Evolutionary conservation across 1,284 basidiomycete genomes (phyloP).

Genomic region (Stereum hirsutum): DNA sequence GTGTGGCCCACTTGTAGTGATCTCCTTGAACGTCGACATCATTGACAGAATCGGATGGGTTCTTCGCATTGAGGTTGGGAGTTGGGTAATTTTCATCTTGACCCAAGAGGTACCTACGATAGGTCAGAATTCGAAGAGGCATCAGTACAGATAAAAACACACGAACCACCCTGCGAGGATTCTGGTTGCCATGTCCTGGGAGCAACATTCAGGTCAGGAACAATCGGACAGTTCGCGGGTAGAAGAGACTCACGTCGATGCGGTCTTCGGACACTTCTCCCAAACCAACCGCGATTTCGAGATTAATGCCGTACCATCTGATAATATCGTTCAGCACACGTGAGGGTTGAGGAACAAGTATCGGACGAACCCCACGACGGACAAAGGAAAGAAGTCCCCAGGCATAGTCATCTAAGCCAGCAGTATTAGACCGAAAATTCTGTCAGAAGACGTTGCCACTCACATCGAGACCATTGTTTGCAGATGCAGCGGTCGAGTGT

Average conservation of each 20-base stretch:
- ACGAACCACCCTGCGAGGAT: conserved; percentile 48
- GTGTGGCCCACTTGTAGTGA: conserved; percentile 38
- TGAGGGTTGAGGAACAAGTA: not conserved
- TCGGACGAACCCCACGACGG: conserved; percentile 21
- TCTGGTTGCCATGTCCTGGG: conserved; percentile 50
- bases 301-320: conserved; percentile 40
- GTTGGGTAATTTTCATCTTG: conserved; percentile 51
- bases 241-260: conserved; percentile 28
- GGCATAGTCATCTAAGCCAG: conserved; percentile 45
- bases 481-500: conserved; percentile 24
- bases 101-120: conserved; percentile 40
- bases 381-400: conserved; percentile 33
- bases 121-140: not conserved
- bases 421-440: not conserved
- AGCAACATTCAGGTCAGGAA: not conserved
- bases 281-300: conserved; percentile 41
- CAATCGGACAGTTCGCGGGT: not conserved
- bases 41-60: conserved; percentile 23
- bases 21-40: conserved; percentile 61
- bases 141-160: not conserved
- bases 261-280: conserved; percentile 40
- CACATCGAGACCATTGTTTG: conserved; percentile 58
- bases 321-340: not conserved
- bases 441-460: conserved; percentile 7
- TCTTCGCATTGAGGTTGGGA: conserved; percentile 28